Base-by-base conservation (phyloP, 306 rosid species). In the Mucuna pruriens region DNA sequence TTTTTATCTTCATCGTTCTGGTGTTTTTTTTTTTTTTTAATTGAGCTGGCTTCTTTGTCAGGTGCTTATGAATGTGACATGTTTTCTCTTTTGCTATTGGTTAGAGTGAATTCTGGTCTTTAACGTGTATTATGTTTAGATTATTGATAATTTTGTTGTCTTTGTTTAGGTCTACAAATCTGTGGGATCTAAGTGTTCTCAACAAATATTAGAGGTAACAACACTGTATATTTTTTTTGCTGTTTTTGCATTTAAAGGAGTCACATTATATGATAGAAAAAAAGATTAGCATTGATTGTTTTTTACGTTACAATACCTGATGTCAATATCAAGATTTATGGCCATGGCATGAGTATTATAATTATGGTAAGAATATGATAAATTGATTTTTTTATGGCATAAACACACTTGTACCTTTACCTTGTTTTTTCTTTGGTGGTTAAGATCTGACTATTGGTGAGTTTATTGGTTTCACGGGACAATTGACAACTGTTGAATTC, bases 111-210 rank as follows among this genome's bases (percentile, higher is more conserved):
- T 29, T 75, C 55, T 57, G 73, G 33, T 74, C 46, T 20, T 77
- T 71, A 46, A 75, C 34, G 77, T 3, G 20, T 36, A 40, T 76
- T 38, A 17, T 65, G 51, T 20, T 39, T 61, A 72, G 17, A 34
- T 69, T 31, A 22, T 77, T 65, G 39, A 57, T 79, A 34, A 22
- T 61, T 66, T 65, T 71, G 46, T 71, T 23, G 52, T 79, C 29
- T 52, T 79, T 19, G 49, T 54, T 16, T 63, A 95, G 97, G 97
- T 95, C 17, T 95, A 93, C 91, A 95, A 95, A 81, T 89, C 97
- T 54, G 73, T 86, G 62, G 95, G 87, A 73, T 86, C 90, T 16
- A 86, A 89, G 86, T 87, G 87, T 85, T 93, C 94, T 78, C 86
- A 86, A 67, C 98, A 95, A 88, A 69, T 85, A 34, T 66, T 93